Evolutionary conservation across 169 alveolate species (phyloP), one percentile per base, ranked within the genome.

Genomic region (Eimeria sp.): DNA sequence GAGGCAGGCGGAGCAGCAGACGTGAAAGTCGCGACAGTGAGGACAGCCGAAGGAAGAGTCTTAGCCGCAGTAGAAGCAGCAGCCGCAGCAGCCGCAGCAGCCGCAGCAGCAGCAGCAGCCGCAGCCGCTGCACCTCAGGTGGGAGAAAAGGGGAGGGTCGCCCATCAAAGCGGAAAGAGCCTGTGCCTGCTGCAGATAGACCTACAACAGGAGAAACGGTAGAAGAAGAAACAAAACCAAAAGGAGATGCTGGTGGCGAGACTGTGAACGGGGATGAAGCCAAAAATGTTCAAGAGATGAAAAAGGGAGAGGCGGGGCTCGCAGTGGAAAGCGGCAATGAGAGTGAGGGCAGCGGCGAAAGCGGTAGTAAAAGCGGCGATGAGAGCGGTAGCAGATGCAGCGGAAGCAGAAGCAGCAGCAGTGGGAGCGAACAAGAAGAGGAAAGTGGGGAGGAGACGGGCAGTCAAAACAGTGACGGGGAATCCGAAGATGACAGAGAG

Each of bases 21-120:
- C 80, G 71, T 33, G 91, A 62, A 14, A 27, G 82, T 30, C 37
- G 25, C 52, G 37, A 46, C 18, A n/a, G n/a, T 37, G 25, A 18
- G 49, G 52, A 72, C 43, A 18, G 37, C 33, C 18, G 87, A 46
- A 77, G 37, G 87, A 40, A 77, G 33, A 77, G 87, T n/a, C 56
- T 23, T 25, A n/a, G 60, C 33, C 25, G 49, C 82, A 87, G 62
- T 54, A 87, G n/a, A 49, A 20, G 82, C 56, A 33, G 91, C 83
- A 64, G 83, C 27, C 80, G 83, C 18, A 78, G 43, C 43, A 54
- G 72, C 49, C 43, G 68, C 27, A 54, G 66, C 91, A 40, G 77
- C 76, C 56, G 90, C 90, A 83, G 90, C 30, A 52, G 90, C 30
- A 56, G 76, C 54, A 87, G 83, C 94, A 62, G 71, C 94, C 25